Evolutionary conservation across 805 yeast species (phyloP), one percentile per base, ranked within the genome.

Genomic region (Blastobotrys mokoenaii): DNA sequence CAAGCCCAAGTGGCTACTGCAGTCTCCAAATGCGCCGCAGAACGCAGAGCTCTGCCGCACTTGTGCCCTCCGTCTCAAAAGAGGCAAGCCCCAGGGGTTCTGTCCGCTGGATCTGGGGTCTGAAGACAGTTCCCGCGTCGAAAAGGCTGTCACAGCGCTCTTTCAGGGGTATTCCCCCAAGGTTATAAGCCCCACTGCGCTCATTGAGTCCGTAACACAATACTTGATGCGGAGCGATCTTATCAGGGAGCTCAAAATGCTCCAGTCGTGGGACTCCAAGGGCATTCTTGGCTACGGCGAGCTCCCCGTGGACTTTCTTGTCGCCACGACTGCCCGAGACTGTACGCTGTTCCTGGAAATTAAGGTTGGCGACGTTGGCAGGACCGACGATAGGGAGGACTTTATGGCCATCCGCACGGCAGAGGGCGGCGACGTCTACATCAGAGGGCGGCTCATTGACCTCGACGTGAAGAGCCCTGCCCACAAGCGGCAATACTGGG

Each of bases 1-100:
- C 52, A 79, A 79, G 55, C 84, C 84, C 1, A 79, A 79, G 58
- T 79, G 84, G 84, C 64, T 79, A 11, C 56, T 64, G 29, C 74
- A 68, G 50, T 71, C 76, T 33, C 66, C 63, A 12, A 56, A 56
- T 32, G 69, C 70, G 2, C 69, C 76, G 2, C 49, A 1, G 1
- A 46, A 46, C 25, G 57, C 69, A 17, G 22, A 59, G 40, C 66
- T 69, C 20, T 79, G 84, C 52, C 61, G 84, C 5, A 79, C 81
- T 2, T 79, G 84, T 54, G 80, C 80, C 46, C 62, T 76, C 35
- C 66, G 69, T 46, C 63, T 59, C 29, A 48, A 60, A 40, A 65
- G 69, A 29, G 60, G 60, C 32, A 56, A 59, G 11, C 42, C 52
- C 4, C 53, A 67, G 6, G 33, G 35, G 44, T 73, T 72, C 54